Conservation (phyloP, 805 yeast genomes). For the Hyphopichia homilentoma region DNA sequence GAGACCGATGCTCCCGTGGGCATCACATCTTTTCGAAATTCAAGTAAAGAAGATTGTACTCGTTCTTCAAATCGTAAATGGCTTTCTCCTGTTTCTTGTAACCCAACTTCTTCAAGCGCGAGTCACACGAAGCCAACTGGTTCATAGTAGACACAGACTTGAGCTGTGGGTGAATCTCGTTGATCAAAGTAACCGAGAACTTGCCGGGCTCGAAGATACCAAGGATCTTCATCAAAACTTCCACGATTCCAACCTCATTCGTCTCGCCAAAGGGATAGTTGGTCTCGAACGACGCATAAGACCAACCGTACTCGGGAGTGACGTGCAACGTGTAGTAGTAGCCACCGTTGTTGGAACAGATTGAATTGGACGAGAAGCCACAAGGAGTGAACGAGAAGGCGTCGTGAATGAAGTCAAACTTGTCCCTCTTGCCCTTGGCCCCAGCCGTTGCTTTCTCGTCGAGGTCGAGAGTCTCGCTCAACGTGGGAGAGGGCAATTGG, state of each 20-base stretch:
- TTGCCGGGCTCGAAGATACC: conserved; percentile 68
- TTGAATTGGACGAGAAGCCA: conserved; percentile 88
- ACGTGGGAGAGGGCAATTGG: conserved; percentile 34
- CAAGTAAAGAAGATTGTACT: conserved; percentile 68
- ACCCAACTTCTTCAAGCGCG: conserved; percentile 29
- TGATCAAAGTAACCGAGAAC: conserved; percentile 52
- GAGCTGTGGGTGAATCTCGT: conserved; percentile 12
- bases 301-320: conserved; percentile 92
- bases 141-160: conserved; percentile 1
- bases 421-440: conserved; percentile 1
- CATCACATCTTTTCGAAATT: conserved; percentile 45
- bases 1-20: no score
- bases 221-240: conserved; percentile 59
- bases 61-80: conserved; percentile 65
- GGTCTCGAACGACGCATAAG: conserved; percentile 94
- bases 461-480: conserved; percentile 23
- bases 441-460: conserved; percentile 11
- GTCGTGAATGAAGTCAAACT: conserved; percentile 56
- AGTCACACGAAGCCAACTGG: conserved; percentile 16
- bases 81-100: conserved; percentile 66
- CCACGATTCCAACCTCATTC: conserved; percentile 40
- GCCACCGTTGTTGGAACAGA: conserved; percentile 45
- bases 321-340: conserved; percentile 82
- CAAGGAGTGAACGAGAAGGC: conserved; percentile 92
- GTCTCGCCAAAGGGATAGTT: conserved; percentile 56